phyloP scores from a whole-genome alignment of 2,329 filamentous ascomycete species.

The Cercospora sp. region DNA sequence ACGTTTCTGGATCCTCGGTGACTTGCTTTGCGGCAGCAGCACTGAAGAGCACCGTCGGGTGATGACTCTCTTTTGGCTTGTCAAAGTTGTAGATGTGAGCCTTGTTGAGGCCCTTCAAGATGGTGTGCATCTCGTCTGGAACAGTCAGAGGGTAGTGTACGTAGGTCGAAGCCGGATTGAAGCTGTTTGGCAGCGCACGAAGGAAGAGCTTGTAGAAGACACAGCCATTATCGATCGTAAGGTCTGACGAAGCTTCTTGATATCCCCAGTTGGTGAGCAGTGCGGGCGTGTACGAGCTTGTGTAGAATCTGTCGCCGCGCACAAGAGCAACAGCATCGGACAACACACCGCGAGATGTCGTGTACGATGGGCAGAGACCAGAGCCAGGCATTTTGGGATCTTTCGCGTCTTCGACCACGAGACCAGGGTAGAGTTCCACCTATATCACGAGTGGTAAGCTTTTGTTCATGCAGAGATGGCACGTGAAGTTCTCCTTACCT shows the following conservation, averaged over 20 bases:
- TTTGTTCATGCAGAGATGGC: not conserved
- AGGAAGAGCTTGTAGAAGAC: slow-evolving; percentile 56
- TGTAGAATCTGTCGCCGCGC: slow-evolving; percentile 61
- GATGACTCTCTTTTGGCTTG: slow-evolving; percentile 31
- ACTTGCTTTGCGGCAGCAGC: slow-evolving; percentile 49
- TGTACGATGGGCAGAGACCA: slow-evolving; percentile 56
- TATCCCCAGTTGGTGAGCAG: slow-evolving; percentile 47
- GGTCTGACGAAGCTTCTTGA: slow-evolving; percentile 49
- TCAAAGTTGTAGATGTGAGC: slow-evolving; percentile 46
- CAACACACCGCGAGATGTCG: slow-evolving; percentile 57
- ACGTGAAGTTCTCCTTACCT: slow-evolving; percentile 29
- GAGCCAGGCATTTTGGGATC: slow-evolving; percentile 53
- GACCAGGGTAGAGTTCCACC: slow-evolving; percentile 69
- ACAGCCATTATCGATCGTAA: slow-evolving; percentile 50
- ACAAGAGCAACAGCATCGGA: slow-evolving; percentile 62
- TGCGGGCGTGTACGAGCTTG: slow-evolving; percentile 43
- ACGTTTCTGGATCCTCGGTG: slow-evolving; percentile 45
- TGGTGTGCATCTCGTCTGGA: slow-evolving; percentile 49
- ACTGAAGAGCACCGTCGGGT: slow-evolving; percentile 47
- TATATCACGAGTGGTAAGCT: not conserved
- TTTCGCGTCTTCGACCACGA: slow-evolving; percentile 63
- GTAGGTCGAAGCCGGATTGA: slow-evolving; percentile 51
- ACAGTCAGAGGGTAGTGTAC: slow-evolving; percentile 53
- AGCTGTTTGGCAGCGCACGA: slow-evolving; percentile 53
- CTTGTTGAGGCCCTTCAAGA: slow-evolving; percentile 44